These are phyloP conservation scores for Talaromyces sp. DNA, from an alignment of 2,329 filamentous ascomycete species.

Conservation along the genomic window DNA sequence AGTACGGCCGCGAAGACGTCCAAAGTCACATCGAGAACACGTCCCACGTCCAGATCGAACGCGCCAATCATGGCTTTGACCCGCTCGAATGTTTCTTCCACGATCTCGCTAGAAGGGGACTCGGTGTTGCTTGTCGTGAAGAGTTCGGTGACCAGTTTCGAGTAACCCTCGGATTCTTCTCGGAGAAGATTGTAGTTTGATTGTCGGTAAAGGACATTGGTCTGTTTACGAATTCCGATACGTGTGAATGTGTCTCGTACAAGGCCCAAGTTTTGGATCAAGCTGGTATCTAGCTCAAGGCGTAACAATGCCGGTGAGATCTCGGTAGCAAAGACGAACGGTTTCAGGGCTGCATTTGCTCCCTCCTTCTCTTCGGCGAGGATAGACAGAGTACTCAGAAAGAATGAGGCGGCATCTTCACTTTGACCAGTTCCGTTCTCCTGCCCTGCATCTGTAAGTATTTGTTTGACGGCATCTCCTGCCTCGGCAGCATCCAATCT, in stretches of 20 bases:
- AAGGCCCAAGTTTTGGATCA: slow-evolving; percentile 72
- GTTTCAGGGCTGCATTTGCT: slow-evolving; percentile 55
- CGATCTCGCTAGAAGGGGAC: slow-evolving; percentile 68
- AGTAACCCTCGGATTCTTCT: slow-evolving; percentile 95
- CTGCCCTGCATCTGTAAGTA: slow-evolving; percentile 57
- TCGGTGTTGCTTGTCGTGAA: slow-evolving; percentile 80
- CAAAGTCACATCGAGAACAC: slow-evolving; percentile 88
- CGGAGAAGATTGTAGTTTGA: slow-evolving; percentile 94
- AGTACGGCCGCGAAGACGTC: slow-evolving; percentile 93
- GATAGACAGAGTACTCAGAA: slow-evolving; percentile 79
- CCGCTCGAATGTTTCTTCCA: slow-evolving; percentile 81
- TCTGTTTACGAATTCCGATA: slow-evolving; percentile 82
- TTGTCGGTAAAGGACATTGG: slow-evolving; percentile 89
- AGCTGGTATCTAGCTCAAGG: slow-evolving; percentile 71
- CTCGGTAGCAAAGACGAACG: slow-evolving; percentile 67
- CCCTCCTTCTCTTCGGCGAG: slow-evolving; percentile 66
- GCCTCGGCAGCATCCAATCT: slow-evolving; percentile 65
- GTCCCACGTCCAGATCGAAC: slow-evolving; percentile 92
- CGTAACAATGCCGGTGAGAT: slow-evolving; percentile 72
- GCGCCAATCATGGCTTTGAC: slow-evolving; percentile 94
- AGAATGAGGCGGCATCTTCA: slow-evolving; percentile 65
- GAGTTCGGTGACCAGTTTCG: slow-evolving; percentile 91
- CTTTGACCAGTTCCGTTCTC: slow-evolving; percentile 46
- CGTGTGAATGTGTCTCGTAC: slow-evolving; percentile 81
- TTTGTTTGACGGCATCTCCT: slow-evolving; percentile 68